phyloP scores from a whole-genome alignment of 1,284 basidiomycete species.

The Pseudozyma pruni region DNA sequence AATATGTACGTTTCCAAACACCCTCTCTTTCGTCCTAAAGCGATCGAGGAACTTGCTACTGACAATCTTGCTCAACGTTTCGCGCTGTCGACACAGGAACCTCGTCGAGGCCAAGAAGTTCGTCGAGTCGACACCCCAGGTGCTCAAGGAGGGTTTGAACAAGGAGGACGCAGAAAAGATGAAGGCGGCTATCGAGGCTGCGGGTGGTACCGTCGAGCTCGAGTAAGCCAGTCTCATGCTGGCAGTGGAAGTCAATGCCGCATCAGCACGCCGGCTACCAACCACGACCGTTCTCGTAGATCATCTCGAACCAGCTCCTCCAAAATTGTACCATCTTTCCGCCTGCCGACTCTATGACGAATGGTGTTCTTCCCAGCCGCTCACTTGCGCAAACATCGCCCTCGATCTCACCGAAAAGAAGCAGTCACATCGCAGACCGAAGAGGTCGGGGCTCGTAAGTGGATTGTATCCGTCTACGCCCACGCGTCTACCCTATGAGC shows the following conservation, averaged over 20 bases:
- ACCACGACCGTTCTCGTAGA: no score
- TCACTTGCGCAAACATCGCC: no score
- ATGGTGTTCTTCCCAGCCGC: no score
- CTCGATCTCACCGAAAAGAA: no score
- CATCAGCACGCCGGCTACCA: no score
- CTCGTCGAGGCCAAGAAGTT: conserved; percentile 90
- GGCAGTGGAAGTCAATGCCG: no score
- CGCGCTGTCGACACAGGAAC: conserved; percentile 45
- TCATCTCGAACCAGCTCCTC: no score
- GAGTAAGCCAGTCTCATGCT: no score
- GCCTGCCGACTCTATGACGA: no score
- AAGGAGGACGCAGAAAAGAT: conserved; percentile 99
- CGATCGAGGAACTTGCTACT: background rate
- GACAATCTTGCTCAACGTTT: background rate
- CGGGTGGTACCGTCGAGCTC: conserved; percentile 84
- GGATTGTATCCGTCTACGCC: conserved; percentile 36
- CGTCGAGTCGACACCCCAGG: conserved; percentile 93
- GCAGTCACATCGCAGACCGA: no score
- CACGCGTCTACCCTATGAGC: conserved; percentile 51
- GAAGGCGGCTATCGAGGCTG: conserved; percentile 85
- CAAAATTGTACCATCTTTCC: no score
- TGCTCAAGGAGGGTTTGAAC: conserved; percentile 91
- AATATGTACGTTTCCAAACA: conserved; percentile 57
- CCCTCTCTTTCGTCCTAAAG: background rate
- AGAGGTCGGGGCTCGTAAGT: no score